Conservation (phyloP, 2,329 filamentous ascomycete genomes). For the Cladosporium oxysporum region DNA sequence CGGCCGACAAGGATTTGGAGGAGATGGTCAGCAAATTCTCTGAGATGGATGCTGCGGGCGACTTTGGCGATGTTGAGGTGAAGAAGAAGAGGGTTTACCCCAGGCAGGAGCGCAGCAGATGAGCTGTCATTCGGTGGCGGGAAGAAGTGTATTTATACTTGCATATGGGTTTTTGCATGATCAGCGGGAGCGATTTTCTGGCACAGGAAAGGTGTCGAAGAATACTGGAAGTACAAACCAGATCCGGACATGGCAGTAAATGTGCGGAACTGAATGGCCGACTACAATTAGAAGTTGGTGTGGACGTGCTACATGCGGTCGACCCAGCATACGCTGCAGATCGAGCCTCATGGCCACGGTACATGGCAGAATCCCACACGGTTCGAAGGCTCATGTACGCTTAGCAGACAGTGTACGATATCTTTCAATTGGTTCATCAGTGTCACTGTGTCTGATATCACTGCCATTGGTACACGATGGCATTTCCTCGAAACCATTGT, state of each 20-base stretch:
- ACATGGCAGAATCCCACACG: background rate
- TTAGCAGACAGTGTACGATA: background rate
- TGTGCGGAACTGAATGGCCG: background rate
- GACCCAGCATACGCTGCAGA: background rate
- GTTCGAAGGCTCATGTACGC: background rate
- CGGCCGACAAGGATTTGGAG: slow-evolving; percentile 69
- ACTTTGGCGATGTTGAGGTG: slow-evolving; percentile 36
- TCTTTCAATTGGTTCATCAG: background rate
- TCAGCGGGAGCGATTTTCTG: background rate
- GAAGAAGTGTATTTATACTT: slow-evolving; percentile 5
- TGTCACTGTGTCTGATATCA: background rate
- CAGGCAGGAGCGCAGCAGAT: slow-evolving; percentile 30
- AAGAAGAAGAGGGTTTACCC: slow-evolving; percentile 41
- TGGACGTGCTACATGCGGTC: background rate
- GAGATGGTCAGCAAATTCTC: slow-evolving; percentile 53
- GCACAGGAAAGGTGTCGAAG: background rate
- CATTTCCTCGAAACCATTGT: background rate
- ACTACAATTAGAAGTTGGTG: background rate
- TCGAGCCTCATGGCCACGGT: background rate
- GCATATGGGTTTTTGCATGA: background rate
- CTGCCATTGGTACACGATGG: background rate
- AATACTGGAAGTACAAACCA: background rate
- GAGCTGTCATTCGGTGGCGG: slow-evolving; percentile 1
- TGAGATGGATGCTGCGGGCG: slow-evolving; percentile 35
- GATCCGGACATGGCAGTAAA: background rate